phyloP scores from a whole-genome alignment of 2,329 filamentous ascomycete species.

The Hypoxylon sp. region DNA sequence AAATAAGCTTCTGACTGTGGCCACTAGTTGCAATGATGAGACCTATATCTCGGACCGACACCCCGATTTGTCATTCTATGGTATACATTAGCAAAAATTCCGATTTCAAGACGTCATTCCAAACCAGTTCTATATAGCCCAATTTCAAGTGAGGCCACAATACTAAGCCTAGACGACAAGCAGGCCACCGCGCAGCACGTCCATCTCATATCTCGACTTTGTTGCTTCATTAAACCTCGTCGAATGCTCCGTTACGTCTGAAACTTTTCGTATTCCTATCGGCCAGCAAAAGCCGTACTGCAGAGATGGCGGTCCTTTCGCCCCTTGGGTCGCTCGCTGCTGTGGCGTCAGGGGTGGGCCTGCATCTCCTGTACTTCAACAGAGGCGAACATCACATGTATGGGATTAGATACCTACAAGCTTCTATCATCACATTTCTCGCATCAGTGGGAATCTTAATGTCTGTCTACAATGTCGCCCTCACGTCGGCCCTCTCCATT shows the following conservation, averaged over 20 bases:
- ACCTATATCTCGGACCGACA: neutral
- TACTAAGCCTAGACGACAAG: neutral
- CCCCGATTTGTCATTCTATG: neutral
- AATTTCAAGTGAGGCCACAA: neutral
- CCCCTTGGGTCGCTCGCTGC: neutral
- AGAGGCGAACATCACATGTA: conserved; percentile 3
- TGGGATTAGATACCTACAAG: neutral
- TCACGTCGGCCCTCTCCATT: neutral
- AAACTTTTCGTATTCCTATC: neutral
- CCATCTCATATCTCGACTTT: neutral
- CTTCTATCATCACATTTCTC: neutral
- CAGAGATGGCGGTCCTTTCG: neutral
- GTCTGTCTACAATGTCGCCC: neutral
- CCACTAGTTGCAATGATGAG: neutral
- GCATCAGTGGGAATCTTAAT: neutral
- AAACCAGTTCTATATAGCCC: conserved; percentile 2
- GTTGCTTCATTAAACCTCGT: neutral
- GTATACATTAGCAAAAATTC: neutral
- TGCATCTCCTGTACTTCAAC: conserved; percentile 1
- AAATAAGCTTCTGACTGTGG: neutral
- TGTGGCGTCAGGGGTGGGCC: neutral
- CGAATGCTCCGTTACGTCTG: neutral
- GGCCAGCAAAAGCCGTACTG: neutral
- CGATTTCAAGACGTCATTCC: neutral
- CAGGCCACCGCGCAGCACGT: neutral